These are phyloP conservation scores for Corynascus novoguineensis DNA, from an alignment of 495 filamentous ascomycete species.

Conservation along the genomic window DNA sequence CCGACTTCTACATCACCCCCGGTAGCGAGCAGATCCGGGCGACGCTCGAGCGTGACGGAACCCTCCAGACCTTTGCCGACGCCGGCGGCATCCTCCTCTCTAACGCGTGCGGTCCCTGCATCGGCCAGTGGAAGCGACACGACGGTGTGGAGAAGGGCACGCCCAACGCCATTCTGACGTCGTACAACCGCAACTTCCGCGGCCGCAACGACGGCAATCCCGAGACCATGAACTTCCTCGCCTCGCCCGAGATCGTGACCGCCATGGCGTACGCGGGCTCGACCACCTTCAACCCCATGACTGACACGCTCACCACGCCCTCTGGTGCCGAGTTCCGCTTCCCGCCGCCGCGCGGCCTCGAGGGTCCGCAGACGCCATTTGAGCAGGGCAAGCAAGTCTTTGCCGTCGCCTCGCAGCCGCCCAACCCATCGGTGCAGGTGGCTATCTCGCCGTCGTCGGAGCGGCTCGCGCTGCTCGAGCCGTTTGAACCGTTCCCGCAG, in stretches of 20 bases:
- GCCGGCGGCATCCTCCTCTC: constrained; percentile 87
- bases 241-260: constrained; percentile 92
- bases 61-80: constrained; percentile 75
- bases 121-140: constrained; percentile 93
- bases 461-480: constrained; percentile 85
- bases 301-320: constrained; percentile 76
- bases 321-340: constrained; percentile 80
- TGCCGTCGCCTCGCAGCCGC: constrained; percentile 61
- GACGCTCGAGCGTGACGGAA: constrained; percentile 80
- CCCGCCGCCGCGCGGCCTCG: constrained; percentile 67
- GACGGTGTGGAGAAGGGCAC: constrained; percentile 78
- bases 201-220: constrained; percentile 96
- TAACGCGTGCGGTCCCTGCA: constrained; percentile 93
- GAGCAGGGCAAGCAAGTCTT: constrained; percentile 71
- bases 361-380: constrained; percentile 75
- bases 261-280: constrained; percentile 88
- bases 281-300: constrained; percentile 95
- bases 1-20: constrained; percentile 91
- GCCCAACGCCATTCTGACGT: constrained; percentile 90
- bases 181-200: constrained; percentile 98
- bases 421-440: constrained; percentile 60
- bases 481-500: constrained; percentile 78
- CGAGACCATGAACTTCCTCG: constrained; percentile 96
- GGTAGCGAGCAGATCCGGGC: constrained; percentile 96
- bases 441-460: constrained; percentile 77